These are phyloP conservation scores for Piedraia hortae DNA, from an alignment of 2,329 filamentous ascomycete genomes.

Conservation along the genomic window DNA sequence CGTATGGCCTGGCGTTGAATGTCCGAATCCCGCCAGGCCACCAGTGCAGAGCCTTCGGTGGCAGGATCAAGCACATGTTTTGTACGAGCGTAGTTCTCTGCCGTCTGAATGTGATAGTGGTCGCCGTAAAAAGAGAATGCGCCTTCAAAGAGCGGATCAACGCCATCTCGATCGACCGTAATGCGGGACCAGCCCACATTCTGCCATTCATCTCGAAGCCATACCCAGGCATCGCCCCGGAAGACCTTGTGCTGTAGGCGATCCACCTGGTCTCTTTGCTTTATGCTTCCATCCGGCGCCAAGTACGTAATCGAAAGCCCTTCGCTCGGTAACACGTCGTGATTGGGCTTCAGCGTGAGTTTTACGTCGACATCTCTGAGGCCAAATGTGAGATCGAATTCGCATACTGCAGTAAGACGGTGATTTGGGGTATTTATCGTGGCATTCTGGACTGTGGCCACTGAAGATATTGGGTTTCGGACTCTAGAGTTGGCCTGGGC, in stretches of 20 bases:
- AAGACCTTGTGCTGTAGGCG: conserved; percentile 56
- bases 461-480: conserved; percentile 48
- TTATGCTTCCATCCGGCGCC: conserved; percentile 40
- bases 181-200: conserved; percentile 72
- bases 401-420: conserved; percentile 50
- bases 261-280: conserved; percentile 37
- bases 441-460: conserved; percentile 46
- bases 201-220: conserved; percentile 34
- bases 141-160: conserved; percentile 61
- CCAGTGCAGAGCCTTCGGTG: conserved; percentile 44
- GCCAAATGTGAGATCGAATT: conserved; percentile 64
- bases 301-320: conserved; percentile 43
- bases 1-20: conserved; percentile 40
- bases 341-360: conserved; percentile 62
- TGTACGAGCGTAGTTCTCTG: conserved; percentile 44
- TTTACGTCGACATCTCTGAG: conserved; percentile 44
- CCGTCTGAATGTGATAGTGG: conserved; percentile 64
- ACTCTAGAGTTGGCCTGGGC: conserved; percentile 26
- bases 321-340: conserved; percentile 58
- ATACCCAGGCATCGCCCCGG: conserved; percentile 50
- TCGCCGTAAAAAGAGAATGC: conserved; percentile 58
- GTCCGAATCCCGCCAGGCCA: conserved; percentile 80
- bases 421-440: conserved; percentile 53
- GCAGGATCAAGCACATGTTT: conserved; percentile 44
- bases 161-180: conserved; percentile 48